Percentiles rank a stretch among this genome's conserved stretches.
Conservation (phyloP, 2,329 filamentous ascomycete species). For the Epichloe coenophiala region DNA sequence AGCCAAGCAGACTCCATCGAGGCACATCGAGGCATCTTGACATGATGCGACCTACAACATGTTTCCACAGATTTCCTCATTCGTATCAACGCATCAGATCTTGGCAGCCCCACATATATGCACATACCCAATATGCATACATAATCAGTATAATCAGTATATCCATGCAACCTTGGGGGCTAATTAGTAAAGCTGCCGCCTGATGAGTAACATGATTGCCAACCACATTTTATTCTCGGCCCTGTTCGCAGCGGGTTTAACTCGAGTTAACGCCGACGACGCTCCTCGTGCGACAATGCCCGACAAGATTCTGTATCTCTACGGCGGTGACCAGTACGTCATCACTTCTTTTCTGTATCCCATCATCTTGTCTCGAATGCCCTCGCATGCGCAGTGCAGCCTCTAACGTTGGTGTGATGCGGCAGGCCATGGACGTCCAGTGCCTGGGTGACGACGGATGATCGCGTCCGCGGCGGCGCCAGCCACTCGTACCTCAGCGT, state of each 20-base stretch:
- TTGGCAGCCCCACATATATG: neutral
- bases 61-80: no score
- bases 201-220: neutral
- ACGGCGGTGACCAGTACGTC: constrained; percentile 26
- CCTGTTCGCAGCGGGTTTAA: neutral
- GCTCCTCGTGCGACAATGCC: constrained; percentile 4
- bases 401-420: neutral
- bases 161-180: neutral
- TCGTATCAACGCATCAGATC: no score
- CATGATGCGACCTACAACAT: no score
- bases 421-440: constrained; percentile 42
- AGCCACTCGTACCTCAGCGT: constrained; percentile 41
- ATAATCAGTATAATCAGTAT: neutral
- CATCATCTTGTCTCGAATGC: neutral
- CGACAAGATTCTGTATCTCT: constrained; percentile 20
- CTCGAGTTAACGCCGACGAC: neutral
- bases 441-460: constrained; percentile 59
- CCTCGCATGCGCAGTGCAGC: neutral
- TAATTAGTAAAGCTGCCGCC: no score
- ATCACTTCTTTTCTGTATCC: neutral
- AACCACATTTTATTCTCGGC: neutral
- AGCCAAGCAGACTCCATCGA: no score
- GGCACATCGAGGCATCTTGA: no score
- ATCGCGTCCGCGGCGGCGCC: constrained; percentile 62
- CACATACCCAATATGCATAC: neutral